Conservation (phyloP, 2,329 filamentous ascomycete species). For the Cercospora sesami region DNA sequence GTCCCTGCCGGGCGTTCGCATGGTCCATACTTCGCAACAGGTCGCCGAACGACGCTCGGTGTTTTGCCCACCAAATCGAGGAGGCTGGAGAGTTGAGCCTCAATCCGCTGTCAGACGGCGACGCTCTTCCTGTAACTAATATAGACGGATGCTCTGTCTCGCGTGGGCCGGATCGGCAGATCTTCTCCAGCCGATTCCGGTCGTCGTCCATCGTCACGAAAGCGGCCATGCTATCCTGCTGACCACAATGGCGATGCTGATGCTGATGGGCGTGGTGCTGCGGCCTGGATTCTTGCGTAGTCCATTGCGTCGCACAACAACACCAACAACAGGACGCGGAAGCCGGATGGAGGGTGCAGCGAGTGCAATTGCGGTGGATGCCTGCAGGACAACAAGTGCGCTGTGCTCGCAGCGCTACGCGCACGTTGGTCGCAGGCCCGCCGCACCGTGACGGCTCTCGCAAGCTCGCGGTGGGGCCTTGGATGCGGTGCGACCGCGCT, state of each 20-base stretch:
- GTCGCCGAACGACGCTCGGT: not conserved
- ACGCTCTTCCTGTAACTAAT: not conserved
- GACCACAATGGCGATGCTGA: not conserved
- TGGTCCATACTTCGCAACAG: not conserved
- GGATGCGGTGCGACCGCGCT: conserved; percentile 7
- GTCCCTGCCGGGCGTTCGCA: not conserved
- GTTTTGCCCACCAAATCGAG: not conserved
- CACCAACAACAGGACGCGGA: not conserved
- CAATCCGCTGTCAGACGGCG: not conserved
- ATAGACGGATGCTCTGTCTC: not conserved
- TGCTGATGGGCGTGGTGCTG: not conserved
- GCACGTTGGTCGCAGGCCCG: not conserved
- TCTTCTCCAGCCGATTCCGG: not conserved
- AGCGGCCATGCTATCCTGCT: not conserved
- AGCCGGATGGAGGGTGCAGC: not conserved
- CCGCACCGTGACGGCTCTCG: not conserved
- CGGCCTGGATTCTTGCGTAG: not conserved
- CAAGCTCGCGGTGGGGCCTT: not conserved
- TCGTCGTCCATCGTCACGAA: not conserved
- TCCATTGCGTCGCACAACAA: not conserved
- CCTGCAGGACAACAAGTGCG: not conserved
- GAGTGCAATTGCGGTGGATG: not conserved
- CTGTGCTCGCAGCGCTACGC: not conserved
- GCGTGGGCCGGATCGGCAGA: not conserved
- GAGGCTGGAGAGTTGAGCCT: not conserved